Percentiles rank a stretch among this genome's conserved stretches.
phyloP scores from a whole-genome alignment of 768 basidiomycete species.

The Russula griseocarnosa region DNA sequence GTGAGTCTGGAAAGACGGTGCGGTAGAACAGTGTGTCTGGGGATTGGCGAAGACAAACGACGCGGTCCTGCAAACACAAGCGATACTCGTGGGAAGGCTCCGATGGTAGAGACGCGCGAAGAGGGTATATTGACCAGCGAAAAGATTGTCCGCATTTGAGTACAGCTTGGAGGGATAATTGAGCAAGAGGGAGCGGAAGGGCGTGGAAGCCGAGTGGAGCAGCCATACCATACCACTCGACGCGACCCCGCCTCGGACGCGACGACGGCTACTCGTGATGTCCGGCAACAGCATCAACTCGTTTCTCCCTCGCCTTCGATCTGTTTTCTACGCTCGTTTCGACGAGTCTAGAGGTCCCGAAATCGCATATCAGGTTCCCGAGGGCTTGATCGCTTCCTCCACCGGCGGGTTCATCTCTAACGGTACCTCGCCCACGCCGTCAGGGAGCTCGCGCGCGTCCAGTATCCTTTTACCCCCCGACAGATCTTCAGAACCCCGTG shows the following conservation, averaged over 20 bases:
- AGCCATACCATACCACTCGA: not conserved
- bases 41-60: slow-evolving; percentile 78
- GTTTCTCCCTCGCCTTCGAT: slow-evolving; percentile 73
- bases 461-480: slow-evolving; percentile 45
- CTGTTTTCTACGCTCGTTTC: slow-evolving; percentile 93
- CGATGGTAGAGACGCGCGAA: slow-evolving; percentile 30
- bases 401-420: slow-evolving; percentile 30
- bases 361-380: slow-evolving; percentile 91
- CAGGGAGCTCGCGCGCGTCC: slow-evolving; percentile 47
- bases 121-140: slow-evolving; percentile 63
- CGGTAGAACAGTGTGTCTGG: slow-evolving; percentile 63
- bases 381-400: slow-evolving; percentile 65
- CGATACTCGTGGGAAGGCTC: slow-evolving; percentile 61
- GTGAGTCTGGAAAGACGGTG: slow-evolving; percentile 53
- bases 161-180: slow-evolving; percentile 74
- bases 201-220: slow-evolving; percentile 47
- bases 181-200: slow-evolving; percentile 57
- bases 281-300: slow-evolving; percentile 55
- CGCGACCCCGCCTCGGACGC: not conserved
- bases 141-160: slow-evolving; percentile 84
- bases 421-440: slow-evolving; percentile 37
- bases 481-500: slow-evolving; percentile 44
- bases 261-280: slow-evolving; percentile 33
- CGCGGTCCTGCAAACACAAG: slow-evolving; percentile 74
- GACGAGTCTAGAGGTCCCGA: slow-evolving; percentile 82